Base-by-base conservation (phyloP, 805 yeast species). In the Lipomyces yamadae region DNA sequence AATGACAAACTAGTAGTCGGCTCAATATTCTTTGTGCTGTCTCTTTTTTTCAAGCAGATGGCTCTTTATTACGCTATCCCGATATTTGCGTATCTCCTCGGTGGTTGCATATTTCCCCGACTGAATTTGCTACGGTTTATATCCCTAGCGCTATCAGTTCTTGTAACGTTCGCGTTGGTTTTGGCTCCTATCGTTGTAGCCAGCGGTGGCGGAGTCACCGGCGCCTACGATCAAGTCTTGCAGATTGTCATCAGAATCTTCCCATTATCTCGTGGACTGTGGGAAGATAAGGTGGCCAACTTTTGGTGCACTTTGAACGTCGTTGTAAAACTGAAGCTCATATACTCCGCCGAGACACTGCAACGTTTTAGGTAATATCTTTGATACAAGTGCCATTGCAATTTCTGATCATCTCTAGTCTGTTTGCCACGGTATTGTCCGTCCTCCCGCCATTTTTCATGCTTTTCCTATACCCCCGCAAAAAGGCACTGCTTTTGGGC, bases 261-360 rank as follows among this genome's bases (percentile, higher is more conserved):
- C 77, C 99, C 99, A 0, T 94, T 95, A 72, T 85, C 87, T 56
- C 84, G 98, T 75, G 99, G 99, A 0, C 82, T 95, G 6, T 95
- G 96, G 83, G 99, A 95, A 77, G 98, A 95, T 76, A 95, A 95
- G 76, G 98, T 95, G 15, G 97, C 97, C 52, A 95, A 93, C 75
- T 89, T 95, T 74, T 95, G 99, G 99, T 93, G 98, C 77, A 88
- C 97, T n/a, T 81, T 92, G 1, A 95, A 95, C 76, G 81, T 89
- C 0, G 69, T 92, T 10, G 76, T 93, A 75, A 94, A 94, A 76
- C 88, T 91, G 74, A 86, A 85, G 70, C 73, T 78, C 3, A 60
- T 82, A 0, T 88, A 90, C 73, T 76, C 85, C 1, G 81, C 82
- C 18, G 78, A 80, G 13, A 85, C 89, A 72, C 81, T 95, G 56